Percentiles rank a stretch among this genome's conserved stretches.
Conservation (phyloP, 2,329 filamentous ascomycete genomes). For the Hymenoscyphus albidus region DNA sequence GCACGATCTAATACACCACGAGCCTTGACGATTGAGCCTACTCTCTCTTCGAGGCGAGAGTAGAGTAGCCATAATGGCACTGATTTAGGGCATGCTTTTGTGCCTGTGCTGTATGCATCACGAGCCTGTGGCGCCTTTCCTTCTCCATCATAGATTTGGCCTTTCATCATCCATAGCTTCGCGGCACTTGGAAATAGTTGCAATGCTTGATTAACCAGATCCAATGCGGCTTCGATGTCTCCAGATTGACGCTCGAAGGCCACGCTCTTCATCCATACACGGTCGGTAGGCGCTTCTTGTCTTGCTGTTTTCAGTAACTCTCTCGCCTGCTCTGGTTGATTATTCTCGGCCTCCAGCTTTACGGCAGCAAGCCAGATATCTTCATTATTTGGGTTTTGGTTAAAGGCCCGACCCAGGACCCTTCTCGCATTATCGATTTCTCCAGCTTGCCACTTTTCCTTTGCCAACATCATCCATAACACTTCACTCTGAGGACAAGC, state of each 20-base stretch:
- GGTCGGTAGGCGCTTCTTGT: slow-evolving; percentile 86
- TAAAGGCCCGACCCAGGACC: slow-evolving; percentile 85
- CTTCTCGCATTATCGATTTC: slow-evolving; percentile 82
- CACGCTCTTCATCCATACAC: slow-evolving; percentile 95
- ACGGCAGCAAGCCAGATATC: slow-evolving; percentile 97
- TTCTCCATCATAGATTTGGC: slow-evolving; percentile 88
- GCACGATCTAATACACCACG: slow-evolving; percentile 91
- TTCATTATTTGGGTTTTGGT: slow-evolving; percentile 93
- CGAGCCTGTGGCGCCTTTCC: slow-evolving; percentile 78
- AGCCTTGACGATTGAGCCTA: slow-evolving; percentile 82
- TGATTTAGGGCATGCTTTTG: slow-evolving; percentile 78
- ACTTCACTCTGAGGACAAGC: slow-evolving; percentile 88
- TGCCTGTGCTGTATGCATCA: slow-evolving; percentile 84
- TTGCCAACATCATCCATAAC: slow-evolving; percentile 92
- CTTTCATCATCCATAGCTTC: slow-evolving; percentile 98
- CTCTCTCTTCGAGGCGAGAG: slow-evolving; percentile 79
- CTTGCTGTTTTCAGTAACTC: slow-evolving; percentile 78
- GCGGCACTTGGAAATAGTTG: slow-evolving; percentile 79
- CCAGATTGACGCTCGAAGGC: slow-evolving; percentile 86
- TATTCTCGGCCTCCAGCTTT: slow-evolving; percentile 89
- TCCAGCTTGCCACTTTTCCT: slow-evolving; percentile 88
- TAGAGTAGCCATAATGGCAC: slow-evolving; percentile 89
- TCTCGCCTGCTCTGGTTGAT: slow-evolving; percentile 75
- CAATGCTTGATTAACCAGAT: slow-evolving; percentile 81
- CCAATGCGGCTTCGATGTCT: slow-evolving; percentile 74